Conservation (phyloP, 306 rosid genomes). For the Delonix regia region DNA sequence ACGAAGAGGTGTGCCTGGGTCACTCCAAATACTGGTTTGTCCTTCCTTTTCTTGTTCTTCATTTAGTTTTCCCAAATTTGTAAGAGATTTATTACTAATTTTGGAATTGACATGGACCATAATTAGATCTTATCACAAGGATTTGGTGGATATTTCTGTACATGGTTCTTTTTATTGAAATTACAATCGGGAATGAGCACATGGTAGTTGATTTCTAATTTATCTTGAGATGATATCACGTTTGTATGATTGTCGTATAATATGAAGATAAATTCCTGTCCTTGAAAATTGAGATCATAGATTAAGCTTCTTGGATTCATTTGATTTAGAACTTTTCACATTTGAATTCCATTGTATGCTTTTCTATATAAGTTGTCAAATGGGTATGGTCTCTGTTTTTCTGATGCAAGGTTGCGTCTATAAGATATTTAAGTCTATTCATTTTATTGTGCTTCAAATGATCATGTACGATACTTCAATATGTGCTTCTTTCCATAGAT, state of each 20-base stretch:
- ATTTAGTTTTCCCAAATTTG: slow-evolving; percentile 15
- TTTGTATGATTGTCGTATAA: not conserved
- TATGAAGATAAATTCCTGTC: slow-evolving; percentile 1
- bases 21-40: slow-evolving; percentile 83
- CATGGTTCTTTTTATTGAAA: slow-evolving; percentile 26
- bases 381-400: slow-evolving; percentile 4
- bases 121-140: not conserved
- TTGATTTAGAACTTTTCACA: not conserved
- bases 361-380: slow-evolving; percentile 19
- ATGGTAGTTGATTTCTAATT: slow-evolving; percentile 26
- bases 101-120: not conserved
- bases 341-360: slow-evolving; percentile 8
- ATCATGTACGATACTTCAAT: not conserved
- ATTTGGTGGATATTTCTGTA: slow-evolving; percentile 3
- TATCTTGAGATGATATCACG: not conserved
- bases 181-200: slow-evolving; percentile 1
- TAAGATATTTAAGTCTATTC: slow-evolving; percentile 21
- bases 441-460: slow-evolving; percentile 7
- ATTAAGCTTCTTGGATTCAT: not conserved
- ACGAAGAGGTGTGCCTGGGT: slow-evolving; percentile 87
- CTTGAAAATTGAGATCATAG: not conserved
- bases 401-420: slow-evolving; percentile 5
- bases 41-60: slow-evolving; percentile 26
- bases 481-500: not conserved
- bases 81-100: slow-evolving; percentile 4